Percentiles rank a stretch among this genome's conserved stretches.
These are phyloP conservation scores for Pythium volutum DNA, from an alignment of 352 stramenopile species.

Conservation along the genomic window DNA sequence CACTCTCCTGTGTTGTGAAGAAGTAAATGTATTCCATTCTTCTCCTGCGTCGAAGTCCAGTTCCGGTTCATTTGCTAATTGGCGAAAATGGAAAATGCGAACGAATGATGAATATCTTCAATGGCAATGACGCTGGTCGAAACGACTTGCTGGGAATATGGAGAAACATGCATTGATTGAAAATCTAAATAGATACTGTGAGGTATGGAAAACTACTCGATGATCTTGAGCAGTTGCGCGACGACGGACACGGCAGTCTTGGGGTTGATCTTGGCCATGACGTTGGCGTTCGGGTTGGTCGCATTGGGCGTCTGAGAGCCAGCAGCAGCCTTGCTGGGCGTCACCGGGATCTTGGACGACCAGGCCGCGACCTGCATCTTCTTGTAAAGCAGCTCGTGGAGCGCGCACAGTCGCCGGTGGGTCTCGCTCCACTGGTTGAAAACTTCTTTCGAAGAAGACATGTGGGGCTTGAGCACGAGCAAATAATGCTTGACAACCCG, in stretches of 20 bases:
- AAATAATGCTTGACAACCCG: constrained; percentile 66
- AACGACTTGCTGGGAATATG: no score
- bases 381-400: constrained; percentile 53
- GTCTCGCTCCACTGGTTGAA: constrained; percentile 51
- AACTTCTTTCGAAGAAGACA: constrained; percentile 9
- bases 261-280: constrained; percentile 70
- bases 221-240: constrained; percentile 41
- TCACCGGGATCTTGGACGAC: constrained; percentile 7
- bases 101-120: no score
- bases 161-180: neutral
- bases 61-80: no score
- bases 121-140: no score
- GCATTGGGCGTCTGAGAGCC: constrained; percentile 9
- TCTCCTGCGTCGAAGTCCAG: neutral
- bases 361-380: constrained; percentile 59
- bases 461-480: constrained; percentile 21
- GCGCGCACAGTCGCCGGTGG: constrained; percentile 40
- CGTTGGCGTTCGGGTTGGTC: constrained; percentile 35
- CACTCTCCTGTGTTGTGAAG: neutral
- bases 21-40: neutral
- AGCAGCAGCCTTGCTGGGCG: constrained; percentile 13
- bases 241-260: constrained; percentile 56
- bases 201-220: constrained; percentile 24
- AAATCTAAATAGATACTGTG: constrained; percentile 4
- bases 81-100: neutral